phyloP scores from a whole-genome alignment of 2,329 filamentous ascomycete species.

The Alternaria triticimaculans region DNA sequence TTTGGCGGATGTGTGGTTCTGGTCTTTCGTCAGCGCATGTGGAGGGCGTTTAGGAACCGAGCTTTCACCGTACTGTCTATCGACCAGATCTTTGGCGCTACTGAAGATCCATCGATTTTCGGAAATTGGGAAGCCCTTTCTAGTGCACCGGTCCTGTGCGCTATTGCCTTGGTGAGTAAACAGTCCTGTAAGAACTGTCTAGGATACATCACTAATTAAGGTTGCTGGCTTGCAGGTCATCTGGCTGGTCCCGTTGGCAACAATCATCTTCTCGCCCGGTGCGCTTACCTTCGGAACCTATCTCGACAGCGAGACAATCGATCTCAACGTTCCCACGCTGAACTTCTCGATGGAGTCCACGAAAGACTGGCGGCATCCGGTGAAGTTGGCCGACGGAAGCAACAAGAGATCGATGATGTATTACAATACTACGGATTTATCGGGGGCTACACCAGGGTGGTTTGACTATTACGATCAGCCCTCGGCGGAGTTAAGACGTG shows the following conservation, averaged over 20 bases:
- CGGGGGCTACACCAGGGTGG: constrained; percentile 23
- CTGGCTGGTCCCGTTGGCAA: constrained; percentile 47
- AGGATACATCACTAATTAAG: background rate
- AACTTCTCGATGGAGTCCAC: constrained; percentile 42
- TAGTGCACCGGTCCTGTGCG: constrained; percentile 33
- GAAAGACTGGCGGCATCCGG: constrained; percentile 40
- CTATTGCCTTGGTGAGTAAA: constrained; percentile 29
- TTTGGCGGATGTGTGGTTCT: constrained; percentile 43
- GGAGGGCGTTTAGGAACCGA: constrained; percentile 42
- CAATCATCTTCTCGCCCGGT: constrained; percentile 48
- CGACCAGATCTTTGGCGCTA: constrained; percentile 45
- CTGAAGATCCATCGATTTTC: constrained; percentile 44
- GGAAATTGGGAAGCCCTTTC: constrained; percentile 41
- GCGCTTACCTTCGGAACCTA: constrained; percentile 47
- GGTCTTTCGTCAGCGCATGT: constrained; percentile 45
- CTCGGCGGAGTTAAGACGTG: constrained; percentile 34
- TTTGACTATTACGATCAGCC: constrained; percentile 49
- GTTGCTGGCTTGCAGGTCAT: constrained; percentile 13
- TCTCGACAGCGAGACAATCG: constrained; percentile 20
- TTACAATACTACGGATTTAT: constrained; percentile 44
- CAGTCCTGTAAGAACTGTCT: background rate
- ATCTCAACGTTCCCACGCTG: constrained; percentile 31
- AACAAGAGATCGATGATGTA: constrained; percentile 40
- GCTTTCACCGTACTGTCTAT: constrained; percentile 45
- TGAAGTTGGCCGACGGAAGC: constrained; percentile 27